Percentiles rank a stretch among this genome's conserved stretches.
Conservation (phyloP, 495 filamentous ascomycete genomes). For the Tuber indicum region DNA sequence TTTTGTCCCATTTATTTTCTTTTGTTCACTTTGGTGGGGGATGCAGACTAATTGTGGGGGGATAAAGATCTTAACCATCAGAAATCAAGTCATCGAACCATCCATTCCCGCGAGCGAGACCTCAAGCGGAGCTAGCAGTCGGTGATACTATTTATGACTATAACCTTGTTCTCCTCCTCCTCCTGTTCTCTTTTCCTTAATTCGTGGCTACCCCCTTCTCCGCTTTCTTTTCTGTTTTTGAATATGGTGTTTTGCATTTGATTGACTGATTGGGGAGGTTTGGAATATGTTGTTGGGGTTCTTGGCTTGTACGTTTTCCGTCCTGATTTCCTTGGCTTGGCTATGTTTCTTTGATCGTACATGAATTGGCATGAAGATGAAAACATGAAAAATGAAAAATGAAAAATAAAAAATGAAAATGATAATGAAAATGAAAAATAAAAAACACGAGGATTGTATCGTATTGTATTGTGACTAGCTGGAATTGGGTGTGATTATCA, state of each 20-base stretch:
- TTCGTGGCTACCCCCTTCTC: too few relatives aligned
- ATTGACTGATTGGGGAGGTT: neutral
- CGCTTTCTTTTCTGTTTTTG: neutral
- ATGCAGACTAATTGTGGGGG: neutral
- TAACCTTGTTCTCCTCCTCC: neutral
- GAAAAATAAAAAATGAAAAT: neutral
- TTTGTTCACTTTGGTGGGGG: neutral
- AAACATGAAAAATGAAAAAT: neutral
- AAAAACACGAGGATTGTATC: neutral
- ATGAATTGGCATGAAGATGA: neutral
- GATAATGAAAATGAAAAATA: neutral
- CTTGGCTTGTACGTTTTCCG: neutral
- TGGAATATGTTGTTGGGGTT: neutral
- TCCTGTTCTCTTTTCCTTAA: neutral
- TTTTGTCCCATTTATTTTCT: conserved; percentile 3
- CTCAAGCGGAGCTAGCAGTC: conserved; percentile 8
- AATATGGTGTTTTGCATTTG: neutral
- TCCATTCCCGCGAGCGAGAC: conserved; percentile 36
- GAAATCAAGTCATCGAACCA: conserved; percentile 41
- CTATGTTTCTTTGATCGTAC: neutral
- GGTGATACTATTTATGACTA: neutral
- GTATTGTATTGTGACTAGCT: neutral
- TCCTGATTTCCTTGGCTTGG: neutral
- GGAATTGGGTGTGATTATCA: neutral
- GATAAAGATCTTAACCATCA: conserved; percentile 36